A percentile compares a stretch with the other conserved stretches of the same genome.
Evolutionary conservation across 176 grass and related monocot genomes (phyloP).

Genomic region (Pharus latifolius): DNA sequence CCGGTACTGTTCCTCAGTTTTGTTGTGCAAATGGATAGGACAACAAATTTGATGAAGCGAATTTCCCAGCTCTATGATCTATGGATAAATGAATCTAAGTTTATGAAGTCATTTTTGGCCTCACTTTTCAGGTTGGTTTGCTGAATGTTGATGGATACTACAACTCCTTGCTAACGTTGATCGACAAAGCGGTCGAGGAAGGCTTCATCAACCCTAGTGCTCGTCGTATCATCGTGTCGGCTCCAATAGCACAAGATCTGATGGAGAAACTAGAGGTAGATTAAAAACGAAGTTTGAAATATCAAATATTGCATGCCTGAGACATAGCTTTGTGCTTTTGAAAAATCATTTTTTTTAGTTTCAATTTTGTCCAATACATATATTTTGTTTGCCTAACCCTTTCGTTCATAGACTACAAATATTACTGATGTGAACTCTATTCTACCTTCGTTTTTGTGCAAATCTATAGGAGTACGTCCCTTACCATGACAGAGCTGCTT

Average conservation of each 20-base stretch:
- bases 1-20: constrained; percentile 23
- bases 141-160: constrained; percentile 74
- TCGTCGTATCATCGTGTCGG: constrained; percentile 34
- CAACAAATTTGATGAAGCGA: too few species aligned
- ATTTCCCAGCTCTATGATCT: too few species aligned
- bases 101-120: neutral
- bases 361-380: too few species aligned
- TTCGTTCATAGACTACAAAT: too few species aligned
- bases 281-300: neutral
- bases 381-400: too few species aligned
- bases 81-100: neutral
- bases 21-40: constrained; percentile 5
- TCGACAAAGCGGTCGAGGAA: constrained; percentile 53
- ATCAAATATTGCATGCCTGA: neutral
- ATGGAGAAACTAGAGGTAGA: constrained; percentile 41
- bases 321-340: neutral
- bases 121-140: constrained; percentile 35
- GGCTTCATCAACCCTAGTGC: constrained; percentile 51
- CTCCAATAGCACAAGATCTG: constrained; percentile 27
- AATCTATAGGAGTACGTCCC: constrained; percentile 19
- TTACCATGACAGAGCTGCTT: constrained; percentile 21
- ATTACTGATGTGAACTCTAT: too few species aligned
- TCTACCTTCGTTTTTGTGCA: too few species aligned
- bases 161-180: constrained; percentile 47
- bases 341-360: too few species aligned